These are phyloP conservation scores for Neurospora terricola DNA, from an alignment of 495 filamentous ascomycete genomes.

Conservation along the genomic window DNA sequence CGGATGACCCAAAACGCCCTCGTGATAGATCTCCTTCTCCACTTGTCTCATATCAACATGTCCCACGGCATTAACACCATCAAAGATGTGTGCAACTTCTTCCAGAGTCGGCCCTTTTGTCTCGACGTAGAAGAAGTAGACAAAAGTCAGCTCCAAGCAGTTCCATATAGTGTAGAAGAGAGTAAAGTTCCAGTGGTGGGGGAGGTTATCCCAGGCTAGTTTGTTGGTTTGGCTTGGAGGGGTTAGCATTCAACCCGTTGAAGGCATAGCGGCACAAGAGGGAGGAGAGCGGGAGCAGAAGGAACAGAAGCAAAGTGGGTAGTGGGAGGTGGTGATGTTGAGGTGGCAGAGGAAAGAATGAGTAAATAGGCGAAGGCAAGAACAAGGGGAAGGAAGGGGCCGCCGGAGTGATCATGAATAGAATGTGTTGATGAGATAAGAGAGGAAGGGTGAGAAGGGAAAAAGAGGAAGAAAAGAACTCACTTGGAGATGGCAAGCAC, in stretches of 20 bases:
- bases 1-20: slow-evolving; percentile 16
- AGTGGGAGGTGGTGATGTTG: not conserved
- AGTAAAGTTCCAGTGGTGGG: slow-evolving; percentile 51
- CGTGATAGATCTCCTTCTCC: slow-evolving; percentile 34
- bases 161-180: slow-evolving; percentile 57
- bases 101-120: slow-evolving; percentile 55
- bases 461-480: slow-evolving; percentile 1
- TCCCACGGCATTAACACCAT: slow-evolving; percentile 45
- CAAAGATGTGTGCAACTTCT: slow-evolving; percentile 51
- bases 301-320: not conserved
- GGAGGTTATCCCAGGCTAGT: slow-evolving; percentile 46
- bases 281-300: not conserved
- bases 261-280: not conserved
- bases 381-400: not conserved
- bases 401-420: not conserved
- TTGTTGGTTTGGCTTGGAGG: slow-evolving; percentile 46
- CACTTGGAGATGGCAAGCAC: slow-evolving; percentile 49
- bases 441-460: not conserved
- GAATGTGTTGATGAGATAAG: not conserved
- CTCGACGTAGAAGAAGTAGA: slow-evolving; percentile 60
- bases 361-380: not conserved
- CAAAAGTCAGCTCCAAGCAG: slow-evolving; percentile 45
- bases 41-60: slow-evolving; percentile 38
- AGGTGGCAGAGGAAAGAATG: not conserved
- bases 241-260: slow-evolving; percentile 7